Conservation (phyloP, 306 rosid genomes). For the Lathyrus sativus region DNA sequence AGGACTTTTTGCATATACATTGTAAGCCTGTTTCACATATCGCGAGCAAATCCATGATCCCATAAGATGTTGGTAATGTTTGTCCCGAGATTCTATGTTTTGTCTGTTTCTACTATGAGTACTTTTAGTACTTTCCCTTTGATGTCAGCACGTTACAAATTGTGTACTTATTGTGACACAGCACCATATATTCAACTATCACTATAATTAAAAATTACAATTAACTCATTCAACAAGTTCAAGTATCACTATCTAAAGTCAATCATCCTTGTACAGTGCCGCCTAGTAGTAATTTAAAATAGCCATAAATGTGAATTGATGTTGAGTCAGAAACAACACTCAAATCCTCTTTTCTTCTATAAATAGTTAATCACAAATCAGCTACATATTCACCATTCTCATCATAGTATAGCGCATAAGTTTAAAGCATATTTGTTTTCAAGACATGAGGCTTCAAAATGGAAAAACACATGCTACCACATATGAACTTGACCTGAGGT, state of each 20-base stretch:
- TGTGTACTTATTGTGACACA: constrained; percentile 17
- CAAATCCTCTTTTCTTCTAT: background rate
- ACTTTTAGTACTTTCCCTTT: constrained; percentile 26
- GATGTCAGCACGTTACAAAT: constrained; percentile 29
- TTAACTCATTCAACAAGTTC: background rate
- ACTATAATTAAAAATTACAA: constrained; percentile 10
- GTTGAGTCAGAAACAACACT: constrained; percentile 17
- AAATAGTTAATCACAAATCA: constrained; percentile 21
- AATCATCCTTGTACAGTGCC: constrained; percentile 31
- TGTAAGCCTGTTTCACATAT: background rate
- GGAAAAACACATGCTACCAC: constrained; percentile 46
- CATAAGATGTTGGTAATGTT: constrained; percentile 11
- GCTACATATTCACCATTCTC: background rate
- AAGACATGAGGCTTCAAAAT: no score
- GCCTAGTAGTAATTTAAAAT: constrained; percentile 21
- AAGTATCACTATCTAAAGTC: constrained; percentile 10
- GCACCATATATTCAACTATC: constrained; percentile 29
- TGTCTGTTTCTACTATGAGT: constrained; percentile 25
- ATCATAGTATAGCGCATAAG: constrained; percentile 9
- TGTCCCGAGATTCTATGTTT: constrained; percentile 30
- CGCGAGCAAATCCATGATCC: constrained; percentile 13
- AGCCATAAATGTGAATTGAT: constrained; percentile 13
- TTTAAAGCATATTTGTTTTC: no score
- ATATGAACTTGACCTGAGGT: constrained; percentile 58
- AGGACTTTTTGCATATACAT: background rate